These are phyloP conservation scores for Quercus phellos DNA, from an alignment of 331 rosid species.

Conservation along the genomic window DNA sequence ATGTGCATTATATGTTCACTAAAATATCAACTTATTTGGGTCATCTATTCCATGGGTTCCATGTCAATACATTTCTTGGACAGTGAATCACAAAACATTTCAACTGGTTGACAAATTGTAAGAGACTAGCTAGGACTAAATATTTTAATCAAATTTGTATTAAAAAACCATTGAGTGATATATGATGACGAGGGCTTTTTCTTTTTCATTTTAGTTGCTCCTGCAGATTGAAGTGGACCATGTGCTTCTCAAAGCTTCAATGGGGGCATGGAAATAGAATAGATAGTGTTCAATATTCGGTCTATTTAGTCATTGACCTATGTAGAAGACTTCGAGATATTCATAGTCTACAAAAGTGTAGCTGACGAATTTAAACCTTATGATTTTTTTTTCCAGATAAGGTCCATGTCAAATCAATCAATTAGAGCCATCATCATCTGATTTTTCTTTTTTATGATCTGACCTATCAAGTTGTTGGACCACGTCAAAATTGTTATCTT, in stretches of 20 bases:
- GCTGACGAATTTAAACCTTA: neutral
- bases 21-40: neutral
- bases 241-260: neutral
- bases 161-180: neutral
- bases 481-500: neutral
- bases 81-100: neutral
- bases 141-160: neutral
- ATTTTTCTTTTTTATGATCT: neutral
- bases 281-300: neutral
- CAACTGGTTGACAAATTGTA: neutral
- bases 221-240: too few relatives aligned
- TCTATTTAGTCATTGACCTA: neutral
- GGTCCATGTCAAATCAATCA: neutral
- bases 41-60: neutral
- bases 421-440: neutral
- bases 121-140: neutral
- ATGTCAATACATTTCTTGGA: too few relatives aligned
- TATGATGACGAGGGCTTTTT: neutral
- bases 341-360: neutral
- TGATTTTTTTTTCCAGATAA: neutral
- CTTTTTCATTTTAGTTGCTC: neutral
- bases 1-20: neutral
- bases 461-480: neutral
- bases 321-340: neutral
- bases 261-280: neutral